Percentiles rank a stretch among this genome's conserved stretches.
Conservation (phyloP, 345 rosid species). For the Ceriops zippeliana region DNA sequence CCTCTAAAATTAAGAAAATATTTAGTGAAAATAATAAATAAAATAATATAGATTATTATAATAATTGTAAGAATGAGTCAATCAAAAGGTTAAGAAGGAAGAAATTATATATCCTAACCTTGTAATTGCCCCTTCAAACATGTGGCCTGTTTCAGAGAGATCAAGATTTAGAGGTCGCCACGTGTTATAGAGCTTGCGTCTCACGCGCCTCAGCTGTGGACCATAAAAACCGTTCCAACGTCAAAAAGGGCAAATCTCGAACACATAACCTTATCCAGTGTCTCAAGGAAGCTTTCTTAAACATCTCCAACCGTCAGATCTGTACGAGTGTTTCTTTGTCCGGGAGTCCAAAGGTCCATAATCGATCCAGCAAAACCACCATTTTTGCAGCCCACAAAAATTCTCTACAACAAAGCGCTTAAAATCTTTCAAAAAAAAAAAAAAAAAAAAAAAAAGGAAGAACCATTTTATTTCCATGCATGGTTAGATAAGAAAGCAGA, state of each 20-base stretch:
- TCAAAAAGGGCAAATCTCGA: background rate
- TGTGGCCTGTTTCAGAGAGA: background rate
- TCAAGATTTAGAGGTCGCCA: constrained; percentile 13
- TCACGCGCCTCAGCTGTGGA: background rate
- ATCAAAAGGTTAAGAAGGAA: no score
- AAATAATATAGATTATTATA: no score
- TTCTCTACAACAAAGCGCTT: background rate
- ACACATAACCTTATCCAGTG: constrained; percentile 33
- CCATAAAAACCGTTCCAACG: background rate
- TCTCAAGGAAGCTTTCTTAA: background rate
- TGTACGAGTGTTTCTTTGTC: no score
- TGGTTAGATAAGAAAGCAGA: background rate
- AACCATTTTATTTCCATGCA: no score
- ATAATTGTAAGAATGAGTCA: no score
- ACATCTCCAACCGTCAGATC: constrained; percentile 16
- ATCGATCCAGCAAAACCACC: background rate
- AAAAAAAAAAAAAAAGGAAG: background rate
- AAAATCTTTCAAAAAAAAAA: background rate
- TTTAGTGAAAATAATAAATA: no score
- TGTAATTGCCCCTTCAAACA: no score
- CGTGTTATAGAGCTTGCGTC: constrained; percentile 7
- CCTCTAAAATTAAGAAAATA: no score
- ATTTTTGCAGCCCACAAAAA: background rate
- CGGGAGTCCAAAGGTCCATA: background rate
- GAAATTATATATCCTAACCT: no score